phyloP scores from a whole-genome alignment of 2,329 filamentous ascomycete genomes.

The Myriosclerotinia scirpicola region DNA sequence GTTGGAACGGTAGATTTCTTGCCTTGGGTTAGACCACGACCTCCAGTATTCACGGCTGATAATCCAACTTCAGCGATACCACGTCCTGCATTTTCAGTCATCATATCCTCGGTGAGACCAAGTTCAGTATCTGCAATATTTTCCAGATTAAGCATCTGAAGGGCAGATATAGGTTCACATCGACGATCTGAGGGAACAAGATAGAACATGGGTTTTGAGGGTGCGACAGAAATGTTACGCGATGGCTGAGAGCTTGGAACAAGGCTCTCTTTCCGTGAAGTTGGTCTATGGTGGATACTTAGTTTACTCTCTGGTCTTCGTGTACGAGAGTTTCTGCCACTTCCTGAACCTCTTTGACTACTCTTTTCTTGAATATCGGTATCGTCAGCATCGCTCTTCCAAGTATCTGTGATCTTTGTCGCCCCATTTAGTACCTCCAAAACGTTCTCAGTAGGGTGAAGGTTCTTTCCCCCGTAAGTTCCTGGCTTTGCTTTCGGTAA shows the following conservation, averaged over 20 bases:
- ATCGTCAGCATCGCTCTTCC: slow-evolving; percentile 76
- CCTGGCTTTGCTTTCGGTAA: slow-evolving; percentile 58
- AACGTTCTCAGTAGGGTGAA: slow-evolving; percentile 90
- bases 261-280: slow-evolving; percentile 40
- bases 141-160: slow-evolving; percentile 91
- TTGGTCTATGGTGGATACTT: slow-evolving; percentile 39
- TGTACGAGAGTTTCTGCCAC: slow-evolving; percentile 43
- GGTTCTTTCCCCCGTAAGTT: slow-evolving; percentile 80
- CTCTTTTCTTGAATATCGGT: slow-evolving; percentile 40
- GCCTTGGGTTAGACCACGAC: slow-evolving; percentile 38
- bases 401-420: slow-evolving; percentile 42
- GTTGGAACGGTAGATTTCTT: slow-evolving; percentile 44
- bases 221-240: slow-evolving; percentile 34
- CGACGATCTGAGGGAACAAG: slow-evolving; percentile 55
- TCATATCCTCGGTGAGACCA: slow-evolving; percentile 82
- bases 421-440: slow-evolving; percentile 58
- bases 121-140: slow-evolving; percentile 86
- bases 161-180: slow-evolving; percentile 63
- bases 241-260: slow-evolving; percentile 31
- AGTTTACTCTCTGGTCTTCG: slow-evolving; percentile 42
- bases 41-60: slow-evolving; percentile 55
- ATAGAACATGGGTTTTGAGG: slow-evolving; percentile 47
- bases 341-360: slow-evolving; percentile 40
- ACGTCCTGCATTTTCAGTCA: slow-evolving; percentile 87
- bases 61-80: slow-evolving; percentile 84